phyloP scores from a whole-genome alignment of 768 basidiomycete species.

The Calvatia gigantea region DNA sequence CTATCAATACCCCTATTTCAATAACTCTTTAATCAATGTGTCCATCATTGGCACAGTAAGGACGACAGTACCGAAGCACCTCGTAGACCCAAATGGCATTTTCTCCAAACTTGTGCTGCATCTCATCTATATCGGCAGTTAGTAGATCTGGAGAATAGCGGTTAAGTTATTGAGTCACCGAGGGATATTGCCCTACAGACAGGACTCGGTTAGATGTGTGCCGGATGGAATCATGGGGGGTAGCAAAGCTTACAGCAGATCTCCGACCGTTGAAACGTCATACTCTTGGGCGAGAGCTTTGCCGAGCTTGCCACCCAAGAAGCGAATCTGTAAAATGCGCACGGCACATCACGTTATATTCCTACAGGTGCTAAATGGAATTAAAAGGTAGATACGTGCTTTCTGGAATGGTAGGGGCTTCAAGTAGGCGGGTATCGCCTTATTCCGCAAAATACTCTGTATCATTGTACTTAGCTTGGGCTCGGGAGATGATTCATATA shows the following conservation, averaged over 20 bases:
- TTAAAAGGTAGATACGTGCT: slow-evolving; percentile 35
- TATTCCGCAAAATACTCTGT: slow-evolving; percentile 81
- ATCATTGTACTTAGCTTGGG: background rate
- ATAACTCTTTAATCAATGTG: background rate
- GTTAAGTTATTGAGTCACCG: slow-evolving; percentile 36
- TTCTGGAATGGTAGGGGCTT: slow-evolving; percentile 86
- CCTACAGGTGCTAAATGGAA: background rate
- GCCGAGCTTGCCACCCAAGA: slow-evolving; percentile 93
- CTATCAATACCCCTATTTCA: slow-evolving; percentile 78
- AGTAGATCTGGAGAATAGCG: no score
- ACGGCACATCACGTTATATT: no score
- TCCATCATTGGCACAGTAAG: background rate
- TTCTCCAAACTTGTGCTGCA: slow-evolving; percentile 80
- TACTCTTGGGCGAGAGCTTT: slow-evolving; percentile 83
- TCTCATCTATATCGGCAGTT: slow-evolving; percentile 50
- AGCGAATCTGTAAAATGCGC: slow-evolving; percentile 71
- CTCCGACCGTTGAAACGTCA: slow-evolving; percentile 85
- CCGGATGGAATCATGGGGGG: background rate
- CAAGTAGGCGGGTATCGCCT: slow-evolving; percentile 82
- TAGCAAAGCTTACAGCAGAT: slow-evolving; percentile 71
- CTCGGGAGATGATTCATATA: background rate
- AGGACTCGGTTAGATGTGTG: slow-evolving; percentile 1
- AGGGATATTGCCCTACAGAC: slow-evolving; percentile 49
- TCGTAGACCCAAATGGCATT: slow-evolving; percentile 91
- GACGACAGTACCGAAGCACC: slow-evolving; percentile 64